Percentiles rank a stretch among this genome's conserved stretches.
Evolutionary conservation across 371 early-diverging fungal species (phyloP).

Genomic region (Mortierella sp.): DNA sequence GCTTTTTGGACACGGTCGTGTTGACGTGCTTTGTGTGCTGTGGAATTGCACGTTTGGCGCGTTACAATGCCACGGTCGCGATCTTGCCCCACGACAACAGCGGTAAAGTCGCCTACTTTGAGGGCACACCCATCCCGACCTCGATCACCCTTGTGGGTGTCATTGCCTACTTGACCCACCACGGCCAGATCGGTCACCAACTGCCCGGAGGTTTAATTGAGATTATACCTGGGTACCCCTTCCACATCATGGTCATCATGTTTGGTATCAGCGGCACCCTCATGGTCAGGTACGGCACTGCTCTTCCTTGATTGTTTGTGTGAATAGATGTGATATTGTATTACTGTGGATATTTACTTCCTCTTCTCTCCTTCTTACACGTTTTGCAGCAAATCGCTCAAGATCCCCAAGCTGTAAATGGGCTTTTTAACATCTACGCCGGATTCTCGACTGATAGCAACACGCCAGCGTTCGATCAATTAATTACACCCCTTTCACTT

Average conservation of each 20-base stretch:
- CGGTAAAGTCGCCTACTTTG: slow-evolving; percentile 88
- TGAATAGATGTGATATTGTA: background rate
- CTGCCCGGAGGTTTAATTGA: slow-evolving; percentile 63
- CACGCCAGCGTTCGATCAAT: background rate
- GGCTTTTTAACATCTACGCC: background rate
- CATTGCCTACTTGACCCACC: slow-evolving; percentile 75
- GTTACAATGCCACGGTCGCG: slow-evolving; percentile 92
- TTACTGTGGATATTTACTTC: background rate
- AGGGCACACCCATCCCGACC: slow-evolving; percentile 94
- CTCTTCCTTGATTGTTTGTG: background rate
- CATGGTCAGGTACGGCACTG: slow-evolving; percentile 72
- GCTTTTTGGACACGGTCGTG: slow-evolving; percentile 80
- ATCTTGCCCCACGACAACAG: slow-evolving; percentile 78
- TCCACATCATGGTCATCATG: slow-evolving; percentile 84
- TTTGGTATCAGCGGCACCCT: slow-evolving; percentile 84
- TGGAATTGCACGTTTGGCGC: slow-evolving; percentile 89
- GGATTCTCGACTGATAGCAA: background rate
- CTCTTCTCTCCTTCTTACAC: background rate
- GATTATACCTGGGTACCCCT: slow-evolving; percentile 61
- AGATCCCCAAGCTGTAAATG: slow-evolving; percentile 72
- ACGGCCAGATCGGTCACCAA: slow-evolving; percentile 68
- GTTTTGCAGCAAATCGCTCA: slow-evolving; percentile 68
- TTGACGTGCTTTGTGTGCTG: slow-evolving; percentile 91
- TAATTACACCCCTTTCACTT: background rate
- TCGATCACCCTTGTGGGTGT: slow-evolving; percentile 77